Evolutionary conservation across 768 basidiomycete species (phyloP), one percentile per base, ranked within the genome.

Genomic region (Naganishia friedmannii): DNA sequence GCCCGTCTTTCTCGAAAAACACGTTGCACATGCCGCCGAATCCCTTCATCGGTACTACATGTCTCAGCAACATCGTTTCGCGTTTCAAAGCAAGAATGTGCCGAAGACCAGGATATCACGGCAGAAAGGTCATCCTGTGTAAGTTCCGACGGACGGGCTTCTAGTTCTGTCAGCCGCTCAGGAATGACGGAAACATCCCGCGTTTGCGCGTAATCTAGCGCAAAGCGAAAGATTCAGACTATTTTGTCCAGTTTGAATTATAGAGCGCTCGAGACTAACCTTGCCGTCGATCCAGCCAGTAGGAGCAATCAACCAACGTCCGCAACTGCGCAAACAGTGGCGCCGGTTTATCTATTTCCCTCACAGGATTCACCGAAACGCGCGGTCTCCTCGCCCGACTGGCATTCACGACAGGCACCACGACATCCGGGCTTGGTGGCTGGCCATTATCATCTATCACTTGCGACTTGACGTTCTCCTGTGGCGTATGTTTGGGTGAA

Each of bases 201-300:
- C 12, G 28, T 31, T 15, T 56, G 26, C 37, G 26, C 26, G 15
- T 32, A 34, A 45, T 55, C 28, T 46, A 23, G 45, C 9, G 15
- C 42, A 42, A 15, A 15, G 15, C 34, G 2, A 15, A 42, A 17
- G n/a, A n/a, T n/a, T n/a, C n/a, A n/a, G n/a, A n/a, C n/a, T n/a
- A n/a, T n/a, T n/a, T n/a, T n/a, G n/a, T n/a, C n/a, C n/a, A n/a
- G n/a, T n/a, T n/a, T n/a, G n/a, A n/a, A n/a, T 12, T 4, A 56
- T n/a, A 32, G 28, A 28, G 8, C 55, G 29, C 32, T 6, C 31
- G 31, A 15, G 55, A 45, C 60, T 63, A 23, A 63, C 60, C 39
- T 63, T 63, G 60, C 60, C 60, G 60, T 26, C 60, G 37, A 29
- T 55, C 55, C 67, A 68, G 21, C 67, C 67, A 68, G 37, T 29